Evolutionary conservation across 179 eudicot genomes (phyloP).

Genomic region (Patellifolia procumbens): DNA sequence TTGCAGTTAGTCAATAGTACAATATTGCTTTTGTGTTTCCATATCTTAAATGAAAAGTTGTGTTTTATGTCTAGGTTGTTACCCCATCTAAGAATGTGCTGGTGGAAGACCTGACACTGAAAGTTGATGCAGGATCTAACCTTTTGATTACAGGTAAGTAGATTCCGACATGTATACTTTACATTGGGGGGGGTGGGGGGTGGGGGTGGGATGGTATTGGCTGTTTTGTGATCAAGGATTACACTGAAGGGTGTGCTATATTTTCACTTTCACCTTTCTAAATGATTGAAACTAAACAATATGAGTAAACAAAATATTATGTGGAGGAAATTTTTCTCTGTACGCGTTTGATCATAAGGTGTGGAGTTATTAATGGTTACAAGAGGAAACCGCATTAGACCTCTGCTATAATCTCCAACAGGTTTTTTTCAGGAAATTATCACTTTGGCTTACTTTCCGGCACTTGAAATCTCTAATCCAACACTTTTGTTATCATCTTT

Average conservation of each 20-base stretch:
- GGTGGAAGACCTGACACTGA: constrained; percentile 83
- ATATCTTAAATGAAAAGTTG: background rate
- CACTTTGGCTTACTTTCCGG: background rate
- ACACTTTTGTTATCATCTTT: background rate
- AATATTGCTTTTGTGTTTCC: background rate
- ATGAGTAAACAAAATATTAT: background rate
- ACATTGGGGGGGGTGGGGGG: background rate
- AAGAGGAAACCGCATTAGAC: background rate
- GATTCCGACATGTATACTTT: background rate
- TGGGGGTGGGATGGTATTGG: background rate
- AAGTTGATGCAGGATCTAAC: constrained; percentile 92
- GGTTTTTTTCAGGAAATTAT: background rate
- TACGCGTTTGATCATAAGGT: background rate
- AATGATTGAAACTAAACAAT: background rate
- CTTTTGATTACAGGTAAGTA: constrained; percentile 88
- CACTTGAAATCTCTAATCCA: background rate
- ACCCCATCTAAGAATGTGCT: constrained; percentile 94
- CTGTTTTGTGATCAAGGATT: background rate
- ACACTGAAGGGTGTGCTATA: background rate
- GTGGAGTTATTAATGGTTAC: background rate
- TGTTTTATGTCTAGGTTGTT: constrained; percentile 64
- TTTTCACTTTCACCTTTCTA: background rate
- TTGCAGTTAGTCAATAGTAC: constrained; percentile 2
- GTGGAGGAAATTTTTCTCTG: background rate
- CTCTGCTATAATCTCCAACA: background rate